Evolutionary conservation across 2,329 filamentous ascomycete species (phyloP), one percentile per base, ranked within the genome.

Genomic region (Fusarium metavorans): DNA sequence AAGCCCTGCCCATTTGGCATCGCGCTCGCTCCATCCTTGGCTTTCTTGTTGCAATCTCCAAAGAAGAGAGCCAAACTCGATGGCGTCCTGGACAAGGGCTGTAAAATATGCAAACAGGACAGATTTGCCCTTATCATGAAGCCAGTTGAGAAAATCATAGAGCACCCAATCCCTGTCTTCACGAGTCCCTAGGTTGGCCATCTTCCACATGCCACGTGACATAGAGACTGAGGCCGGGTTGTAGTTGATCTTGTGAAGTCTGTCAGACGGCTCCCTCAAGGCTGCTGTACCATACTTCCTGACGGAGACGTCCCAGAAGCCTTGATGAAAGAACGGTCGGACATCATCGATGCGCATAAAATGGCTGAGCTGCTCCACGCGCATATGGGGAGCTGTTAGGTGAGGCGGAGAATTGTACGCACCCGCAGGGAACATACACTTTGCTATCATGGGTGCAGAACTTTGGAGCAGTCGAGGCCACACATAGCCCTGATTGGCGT

Each of bases 251-350:
- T 77, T 80, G 48, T 74, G 66, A 50, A 73, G 76, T 30, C 67
- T 72, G 7, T 37, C 45, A 3, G 75, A 63, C 6, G 68, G 23
- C 20, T 73, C 66, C 7, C 72, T 72, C 13, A 80, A 35, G 6
- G 79, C 76, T 3, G 74, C 66, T 20, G 70, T 61, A 11, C 81
- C 80, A 34, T 76, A 81, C 25, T 72, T 79, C 3, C 25, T 27
- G 1, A 82, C 65, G 9, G 74, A 64, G 13, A 62, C 68, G 18
- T 73, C 50, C 81, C 81, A 82, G 66, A 80, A 82, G 9, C 67
- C 68, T 11, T 77, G 62, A 0, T 57, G 71, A 58, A 81, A 82
- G 39, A 74, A 65, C 11, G 71, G 72, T 7, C 68, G 50, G 1
- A 73, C 48, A 9, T 74, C 68, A 3, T 66, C 64, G 23, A 76